These are phyloP conservation scores for Wickerhamiella parazyma DNA, from an alignment of 805 yeast species.

Conservation along the genomic window DNA sequence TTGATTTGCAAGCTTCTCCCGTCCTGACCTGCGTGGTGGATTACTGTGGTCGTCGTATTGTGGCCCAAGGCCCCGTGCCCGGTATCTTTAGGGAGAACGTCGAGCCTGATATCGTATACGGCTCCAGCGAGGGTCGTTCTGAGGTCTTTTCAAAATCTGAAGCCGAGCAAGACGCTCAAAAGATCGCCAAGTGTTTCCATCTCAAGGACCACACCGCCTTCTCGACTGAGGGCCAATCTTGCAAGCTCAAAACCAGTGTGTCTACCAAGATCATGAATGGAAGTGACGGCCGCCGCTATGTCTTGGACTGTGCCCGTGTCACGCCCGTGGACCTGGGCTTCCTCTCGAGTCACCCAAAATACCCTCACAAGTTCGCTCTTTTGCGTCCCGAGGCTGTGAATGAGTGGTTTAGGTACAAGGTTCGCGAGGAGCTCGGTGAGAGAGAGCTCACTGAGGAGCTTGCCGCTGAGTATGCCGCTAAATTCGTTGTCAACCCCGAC, in stretches of 20 bases:
- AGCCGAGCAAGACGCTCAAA: conserved; percentile 42
- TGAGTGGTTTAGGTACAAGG: conserved; percentile 71
- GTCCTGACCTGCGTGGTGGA: conserved; percentile 79
- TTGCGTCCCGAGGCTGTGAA: conserved; percentile 81
- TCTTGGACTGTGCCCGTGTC: conserved; percentile 71
- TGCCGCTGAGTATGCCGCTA: conserved; percentile 37
- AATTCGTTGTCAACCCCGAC: conserved; percentile 65
- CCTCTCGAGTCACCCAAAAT: conserved; percentile 38
- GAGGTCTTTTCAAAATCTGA: conserved; percentile 37
- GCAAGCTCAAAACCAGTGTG: conserved; percentile 50
- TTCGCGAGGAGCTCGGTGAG: conserved; percentile 34
- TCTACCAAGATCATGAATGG: conserved; percentile 73
- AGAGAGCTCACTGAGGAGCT: conserved; percentile 12
- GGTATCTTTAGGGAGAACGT: conserved; percentile 51
- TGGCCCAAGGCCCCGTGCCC: conserved; percentile 93
- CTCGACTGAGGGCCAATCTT: conserved; percentile 32
- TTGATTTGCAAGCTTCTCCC: conserved; percentile 50
- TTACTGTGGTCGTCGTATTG: conserved; percentile 73
- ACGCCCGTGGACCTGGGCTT: conserved; percentile 77
- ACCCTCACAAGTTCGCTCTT: conserved; percentile 71
- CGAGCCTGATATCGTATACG: conserved; percentile 50
- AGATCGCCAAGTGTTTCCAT: conserved; percentile 63
- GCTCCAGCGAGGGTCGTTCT: conserved; percentile 49
- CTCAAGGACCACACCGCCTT: conserved; percentile 54
- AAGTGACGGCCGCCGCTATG: conserved; percentile 68